Evolutionary conservation across 352 stramenopile genomes (phyloP).

Genomic region (Phytophthora cryptogea): DNA sequence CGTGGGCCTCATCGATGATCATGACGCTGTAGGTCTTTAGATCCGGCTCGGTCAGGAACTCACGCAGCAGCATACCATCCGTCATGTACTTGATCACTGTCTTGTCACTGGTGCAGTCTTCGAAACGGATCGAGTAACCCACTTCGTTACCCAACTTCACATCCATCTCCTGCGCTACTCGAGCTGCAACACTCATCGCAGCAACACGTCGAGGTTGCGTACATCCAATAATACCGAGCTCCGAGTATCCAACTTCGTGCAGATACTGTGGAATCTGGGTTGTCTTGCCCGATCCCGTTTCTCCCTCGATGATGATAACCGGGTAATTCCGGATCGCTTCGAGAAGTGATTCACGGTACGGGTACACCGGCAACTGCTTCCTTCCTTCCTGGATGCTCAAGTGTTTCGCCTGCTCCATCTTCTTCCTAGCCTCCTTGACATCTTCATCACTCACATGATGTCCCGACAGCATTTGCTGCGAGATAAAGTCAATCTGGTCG

Average conservation of each 20-base stretch:
- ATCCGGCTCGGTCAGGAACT: conserved; percentile 98
- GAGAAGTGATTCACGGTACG: conserved; percentile 98
- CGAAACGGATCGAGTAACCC: conserved; percentile 99
- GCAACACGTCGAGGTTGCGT: conserved; percentile 97
- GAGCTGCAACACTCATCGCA: conserved; percentile 99
- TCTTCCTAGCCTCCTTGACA: conserved; percentile 64
- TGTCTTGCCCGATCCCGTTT: conserved; percentile 97
- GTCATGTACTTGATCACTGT: conserved; percentile 99
- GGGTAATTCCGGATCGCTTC: conserved; percentile 96
- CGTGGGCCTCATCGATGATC: conserved; percentile 99
- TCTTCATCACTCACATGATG: conserved; percentile 87
- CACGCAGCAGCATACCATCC: conserved; percentile 98
- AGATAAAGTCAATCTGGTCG: conserved; percentile 99
- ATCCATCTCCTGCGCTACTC: conserved; percentile 99
- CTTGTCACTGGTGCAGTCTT: conserved; percentile 98
- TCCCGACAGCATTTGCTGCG: conserved; percentile 85
- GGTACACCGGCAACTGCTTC: conserved; percentile 97
- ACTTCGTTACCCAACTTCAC: conserved; percentile 97
- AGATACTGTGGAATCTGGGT: conserved; percentile 99
- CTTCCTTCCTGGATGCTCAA: conserved; percentile 95
- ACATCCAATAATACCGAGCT: conserved; percentile 96
- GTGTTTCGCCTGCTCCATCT: conserved; percentile 84
- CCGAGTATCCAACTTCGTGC: conserved; percentile 96
- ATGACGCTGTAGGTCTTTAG: conserved; percentile 97
- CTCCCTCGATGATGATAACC: conserved; percentile 87